Base-by-base conservation (phyloP, 306 rosid species). In the Citrullus mucosospermus region DNA sequence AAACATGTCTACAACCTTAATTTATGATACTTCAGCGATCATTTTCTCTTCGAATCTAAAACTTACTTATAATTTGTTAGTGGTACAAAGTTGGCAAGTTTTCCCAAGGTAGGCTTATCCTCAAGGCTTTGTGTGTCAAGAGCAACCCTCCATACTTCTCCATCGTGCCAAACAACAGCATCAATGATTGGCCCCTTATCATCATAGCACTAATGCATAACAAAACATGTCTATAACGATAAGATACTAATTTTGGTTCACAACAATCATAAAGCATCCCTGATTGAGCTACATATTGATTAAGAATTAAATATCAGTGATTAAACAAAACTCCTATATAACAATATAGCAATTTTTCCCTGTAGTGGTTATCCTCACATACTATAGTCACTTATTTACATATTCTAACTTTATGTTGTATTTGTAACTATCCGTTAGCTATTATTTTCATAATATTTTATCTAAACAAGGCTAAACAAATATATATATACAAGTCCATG, bases 141-240 rank as follows among this genome's bases (percentile, higher is more conserved):
- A 83, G 99, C 97, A 84, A 82, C 97, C 85, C 97, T 89, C 99
- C 99, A 95, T 67, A 88, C 87, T 84, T 92, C 97, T 83, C 97
- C 99, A 82, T 91, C 97, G 76, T 92, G 93, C 99, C 99, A 95
- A 39, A 91, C 97, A 86, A 95, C 93, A 76, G 97, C 96, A 85
- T 95, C 97, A 81, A 95, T 80, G 76, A 84, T 78, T 44, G 99
- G 99, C 60, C 99, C 99, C 83, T 88, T 88, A 82, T 95, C 99
- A 71, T 92, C 91, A 58, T 91, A 95, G 88, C 86, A 88, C 99
- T 95, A 82, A 72, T 67, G 78, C 77, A 84, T 18, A 86, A 36
- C 83, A 87, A 70, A 30, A 39, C 17, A 36, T 14, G 6, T 22
- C 20, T 22, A 54, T 11, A 53, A 55, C 36, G 67, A 20, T 68